Evolutionary conservation across 2,329 filamentous ascomycete species (phyloP).

Genomic region (Aspergillus glaucus): DNA sequence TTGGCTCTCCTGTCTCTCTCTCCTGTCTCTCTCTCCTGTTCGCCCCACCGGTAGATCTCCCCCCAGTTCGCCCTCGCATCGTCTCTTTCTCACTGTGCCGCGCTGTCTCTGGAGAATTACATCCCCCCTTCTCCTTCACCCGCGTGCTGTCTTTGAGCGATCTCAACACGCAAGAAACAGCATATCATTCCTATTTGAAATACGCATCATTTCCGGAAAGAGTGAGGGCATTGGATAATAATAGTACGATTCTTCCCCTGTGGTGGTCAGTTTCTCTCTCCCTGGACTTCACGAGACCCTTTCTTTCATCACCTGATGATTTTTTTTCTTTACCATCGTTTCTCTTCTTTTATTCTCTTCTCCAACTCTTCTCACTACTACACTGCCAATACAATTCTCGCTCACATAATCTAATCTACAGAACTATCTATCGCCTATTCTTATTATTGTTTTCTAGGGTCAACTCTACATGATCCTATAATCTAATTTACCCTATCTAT

Average conservation of each 20-base stretch:
- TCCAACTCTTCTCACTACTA: not conserved
- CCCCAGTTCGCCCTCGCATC: constrained; percentile 4
- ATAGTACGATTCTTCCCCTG: not conserved
- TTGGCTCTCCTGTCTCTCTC: not conserved
- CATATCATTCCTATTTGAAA: no score
- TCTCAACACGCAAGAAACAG: no score
- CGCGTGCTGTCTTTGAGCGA: not conserved
- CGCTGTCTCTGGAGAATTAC: not conserved
- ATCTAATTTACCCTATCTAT: no score
- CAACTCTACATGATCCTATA: no score
- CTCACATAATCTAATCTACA: no score
- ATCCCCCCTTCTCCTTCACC: not conserved
- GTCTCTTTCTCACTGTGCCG: not conserved
- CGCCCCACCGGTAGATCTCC: constrained; percentile 6
- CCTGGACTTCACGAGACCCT: no score
- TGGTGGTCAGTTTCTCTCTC: not conserved
- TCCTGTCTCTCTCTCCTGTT: not conserved
- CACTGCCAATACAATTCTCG: no score
- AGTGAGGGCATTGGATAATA: no score
- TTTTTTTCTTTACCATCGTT: not conserved
- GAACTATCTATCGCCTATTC: not conserved
- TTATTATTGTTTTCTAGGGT: no score
- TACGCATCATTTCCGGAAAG: no score
- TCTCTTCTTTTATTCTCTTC: not conserved
- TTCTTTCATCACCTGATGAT: not conserved